Base-by-base conservation (phyloP, 805 yeast species). In the Myxozyma mucilagina region DNA sequence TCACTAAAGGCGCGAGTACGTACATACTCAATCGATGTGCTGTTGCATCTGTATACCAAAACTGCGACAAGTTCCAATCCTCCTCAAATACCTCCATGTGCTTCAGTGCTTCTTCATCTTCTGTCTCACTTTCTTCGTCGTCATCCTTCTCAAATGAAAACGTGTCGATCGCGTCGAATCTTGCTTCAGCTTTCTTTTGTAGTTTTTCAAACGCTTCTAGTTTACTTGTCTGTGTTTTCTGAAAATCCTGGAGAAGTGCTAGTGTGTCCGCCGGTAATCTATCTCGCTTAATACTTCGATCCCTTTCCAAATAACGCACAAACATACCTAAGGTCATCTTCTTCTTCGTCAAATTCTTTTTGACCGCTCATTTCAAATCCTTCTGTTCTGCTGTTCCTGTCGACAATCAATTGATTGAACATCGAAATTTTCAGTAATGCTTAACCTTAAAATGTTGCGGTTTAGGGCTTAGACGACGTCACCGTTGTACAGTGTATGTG, bases 21-120 rank as follows among this genome's bases (percentile, higher is more conserved):
- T 34, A 61, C 31, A 59, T 59, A 45, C 59, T 45, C 39, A 90
- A 73, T 0, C 75, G 70, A 54, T 79, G 80, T 0, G 97, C 91
- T 0, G 97, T 91, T 2, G 77, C 74, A 62, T 90, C 92, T 59
- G 81, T 76, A 71, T 90, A 91, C 78, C 97, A 91, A 75, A 91
- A 91, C 73, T 91, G 97, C 0, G 96, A 90, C 42, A 92, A 78
- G 70, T 90, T 94, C 97, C 97, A 91, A 74, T 91, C 96, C 74
- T 91, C 97, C 70, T 87, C 80, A 73, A 91, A 91, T 42, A 84
- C 79, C 56, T 86, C 89, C 74, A 92, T 92, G 31, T 20, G 43
- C 42, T 34, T 39, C 50, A 59, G 39, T 41, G 78, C 74, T 61
- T 89, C 91, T 59, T 80, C 76, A 70, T 89, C 90, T 72, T 96